Evolutionary conservation across 345 rosid species (phyloP).

Genomic region (Lagerstroemia speciosa): DNA sequence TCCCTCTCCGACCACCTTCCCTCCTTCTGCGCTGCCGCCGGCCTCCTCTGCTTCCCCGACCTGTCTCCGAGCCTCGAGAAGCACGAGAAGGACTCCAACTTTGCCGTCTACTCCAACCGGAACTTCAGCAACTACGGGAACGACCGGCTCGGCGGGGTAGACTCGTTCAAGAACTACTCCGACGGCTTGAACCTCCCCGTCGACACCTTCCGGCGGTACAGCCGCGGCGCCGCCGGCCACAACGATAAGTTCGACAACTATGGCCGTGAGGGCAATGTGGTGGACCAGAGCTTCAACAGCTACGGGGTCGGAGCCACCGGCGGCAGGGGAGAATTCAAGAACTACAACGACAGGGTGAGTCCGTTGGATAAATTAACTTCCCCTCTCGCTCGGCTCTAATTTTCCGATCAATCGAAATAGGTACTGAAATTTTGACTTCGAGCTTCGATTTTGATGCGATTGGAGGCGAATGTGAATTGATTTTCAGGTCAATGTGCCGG

Average conservation of each 20-base stretch:
- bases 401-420: not conserved
- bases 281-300: conserved; percentile 40
- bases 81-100: conserved; percentile 25
- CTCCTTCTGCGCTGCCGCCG: conserved; percentile 39
- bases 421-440: not conserved
- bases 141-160: conserved; percentile 20
- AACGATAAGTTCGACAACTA: conserved; percentile 19
- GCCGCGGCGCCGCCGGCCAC: conserved; percentile 20
- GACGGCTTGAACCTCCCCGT: conserved; percentile 7
- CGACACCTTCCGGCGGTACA: conserved; percentile 29
- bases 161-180: conserved; percentile 32
- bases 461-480: not conserved
- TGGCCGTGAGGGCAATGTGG: conserved; percentile 25
- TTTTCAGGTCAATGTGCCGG: conserved; percentile 23
- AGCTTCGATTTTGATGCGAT: not conserved
- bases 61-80: conserved; percentile 27
- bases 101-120: conserved; percentile 16
- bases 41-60: conserved; percentile 37
- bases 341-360: conserved; percentile 14
- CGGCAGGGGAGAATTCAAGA: conserved; percentile 28
- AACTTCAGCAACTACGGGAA: conserved; percentile 42
- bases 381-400: not conserved
- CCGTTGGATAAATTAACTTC: not conserved
- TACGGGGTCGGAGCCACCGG: conserved; percentile 31
- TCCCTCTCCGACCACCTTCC: conserved; percentile 24